phyloP scores from a whole-genome alignment of 2,329 filamentous ascomycete genomes.

The Cladophialophora chaetospira region DNA sequence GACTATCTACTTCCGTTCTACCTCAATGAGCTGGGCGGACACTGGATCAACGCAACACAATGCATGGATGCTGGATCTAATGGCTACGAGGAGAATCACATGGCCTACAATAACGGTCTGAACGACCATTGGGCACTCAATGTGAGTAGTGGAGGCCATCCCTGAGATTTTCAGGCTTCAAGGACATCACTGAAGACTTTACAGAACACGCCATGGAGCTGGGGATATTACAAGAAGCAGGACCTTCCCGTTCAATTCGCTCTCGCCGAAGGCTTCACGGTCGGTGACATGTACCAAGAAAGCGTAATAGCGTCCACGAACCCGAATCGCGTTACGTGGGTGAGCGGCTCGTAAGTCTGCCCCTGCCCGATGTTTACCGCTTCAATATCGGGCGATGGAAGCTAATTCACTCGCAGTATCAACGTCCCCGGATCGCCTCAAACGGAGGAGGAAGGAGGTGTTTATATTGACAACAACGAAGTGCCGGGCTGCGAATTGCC shows the following conservation, averaged over 20 bases:
- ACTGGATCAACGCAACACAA: constrained; percentile 55
- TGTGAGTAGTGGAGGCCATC: neutral
- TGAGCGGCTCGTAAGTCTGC: constrained; percentile 46
- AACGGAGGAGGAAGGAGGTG: constrained; percentile 46
- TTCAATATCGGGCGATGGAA: neutral
- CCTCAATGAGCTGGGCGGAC: constrained; percentile 57
- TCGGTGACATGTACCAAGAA: constrained; percentile 60
- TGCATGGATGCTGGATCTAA: constrained; percentile 58
- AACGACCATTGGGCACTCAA: constrained; percentile 58
- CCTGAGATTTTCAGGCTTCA: neutral
- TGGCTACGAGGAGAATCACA: constrained; percentile 56
- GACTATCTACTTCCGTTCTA: constrained; percentile 56
- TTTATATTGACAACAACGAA: constrained; percentile 56
- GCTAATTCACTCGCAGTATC: constrained; percentile 35
- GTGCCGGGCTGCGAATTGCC: constrained; percentile 50
- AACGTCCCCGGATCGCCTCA: constrained; percentile 54
- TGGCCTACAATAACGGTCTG: constrained; percentile 52
- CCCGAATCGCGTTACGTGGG: constrained; percentile 56
- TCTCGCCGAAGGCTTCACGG: constrained; percentile 57
- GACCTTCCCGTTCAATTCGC: constrained; percentile 59
- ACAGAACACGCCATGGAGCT: constrained; percentile 55
- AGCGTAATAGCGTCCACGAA: constrained; percentile 55
- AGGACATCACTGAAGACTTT: neutral
- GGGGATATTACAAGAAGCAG: constrained; percentile 53
- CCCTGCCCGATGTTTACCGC: neutral